phyloP scores from a whole-genome alignment of 1,284 basidiomycete species.

The Xerocomus amazonicus region DNA sequence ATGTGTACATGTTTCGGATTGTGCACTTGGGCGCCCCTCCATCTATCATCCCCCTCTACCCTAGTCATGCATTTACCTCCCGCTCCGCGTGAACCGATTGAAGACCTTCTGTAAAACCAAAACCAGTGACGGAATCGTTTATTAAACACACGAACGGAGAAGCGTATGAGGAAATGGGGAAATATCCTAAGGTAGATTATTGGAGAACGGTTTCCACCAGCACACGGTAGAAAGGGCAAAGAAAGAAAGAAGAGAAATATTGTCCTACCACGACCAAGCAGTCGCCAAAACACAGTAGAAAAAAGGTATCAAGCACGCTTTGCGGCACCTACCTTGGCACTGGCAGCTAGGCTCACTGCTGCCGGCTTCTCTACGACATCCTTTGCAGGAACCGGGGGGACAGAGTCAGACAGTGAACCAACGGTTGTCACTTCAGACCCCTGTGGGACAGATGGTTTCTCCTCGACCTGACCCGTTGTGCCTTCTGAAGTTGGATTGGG shows the following conservation, averaged over 20 bases:
- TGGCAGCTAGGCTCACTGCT: constrained; percentile 29
- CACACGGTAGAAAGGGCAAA: not conserved
- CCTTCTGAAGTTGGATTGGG: constrained; percentile 10
- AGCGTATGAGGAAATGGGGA: constrained; percentile 6
- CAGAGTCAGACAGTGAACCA: constrained; percentile 3
- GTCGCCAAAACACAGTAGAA: constrained; percentile 1
- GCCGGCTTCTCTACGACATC: constrained; percentile 26
- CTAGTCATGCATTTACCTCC: constrained; percentile 18
- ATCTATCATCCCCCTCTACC: not conserved
- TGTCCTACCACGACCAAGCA: not conserved
- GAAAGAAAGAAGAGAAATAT: not conserved
- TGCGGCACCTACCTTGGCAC: constrained; percentile 30
- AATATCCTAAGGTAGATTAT: constrained; percentile 1
- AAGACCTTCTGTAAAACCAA: constrained; percentile 29
- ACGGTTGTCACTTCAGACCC: not conserved
- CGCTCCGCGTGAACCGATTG: constrained; percentile 19
- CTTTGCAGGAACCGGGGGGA: constrained; percentile 6
- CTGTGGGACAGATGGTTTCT: constrained; percentile 29
- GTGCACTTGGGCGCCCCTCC: not conserved
- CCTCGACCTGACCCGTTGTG: constrained; percentile 26
- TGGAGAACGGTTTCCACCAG: not conserved
- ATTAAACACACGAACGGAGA: constrained; percentile 23
- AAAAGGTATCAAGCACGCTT: constrained; percentile 15
- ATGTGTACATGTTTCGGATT: too few species aligned
- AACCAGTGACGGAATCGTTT: constrained; percentile 10